A percentile compares a stretch with the other conserved stretches of the same genome.
phyloP scores from a whole-genome alignment of 2,329 filamentous ascomycete species.

The Knufia fluminis region DNA sequence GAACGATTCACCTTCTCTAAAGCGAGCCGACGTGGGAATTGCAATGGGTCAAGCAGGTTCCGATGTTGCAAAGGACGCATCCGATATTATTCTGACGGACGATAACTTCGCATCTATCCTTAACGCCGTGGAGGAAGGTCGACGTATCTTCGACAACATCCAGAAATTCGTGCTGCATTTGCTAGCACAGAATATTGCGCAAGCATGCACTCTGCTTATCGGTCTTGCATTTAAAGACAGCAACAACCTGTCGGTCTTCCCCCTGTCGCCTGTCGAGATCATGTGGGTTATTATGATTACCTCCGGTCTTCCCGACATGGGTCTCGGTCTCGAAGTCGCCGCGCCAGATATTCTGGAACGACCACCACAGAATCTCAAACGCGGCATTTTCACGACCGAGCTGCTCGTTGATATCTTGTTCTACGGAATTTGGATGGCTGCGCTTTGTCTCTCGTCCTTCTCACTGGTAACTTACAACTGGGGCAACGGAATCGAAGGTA shows the following conservation, averaged over 20 bases:
- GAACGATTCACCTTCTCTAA: slow-evolving; percentile 71
- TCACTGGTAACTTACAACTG: slow-evolving; percentile 32
- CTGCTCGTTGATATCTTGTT: slow-evolving; percentile 35
- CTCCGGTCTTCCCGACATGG: slow-evolving; percentile 76
- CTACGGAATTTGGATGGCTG: slow-evolving; percentile 38
- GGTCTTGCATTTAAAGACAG: slow-evolving; percentile 72
- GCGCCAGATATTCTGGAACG: slow-evolving; percentile 68
- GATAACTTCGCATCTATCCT: slow-evolving; percentile 76
- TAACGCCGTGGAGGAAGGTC: slow-evolving; percentile 68
- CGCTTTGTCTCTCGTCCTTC: slow-evolving; percentile 34
- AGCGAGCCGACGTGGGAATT: slow-evolving; percentile 70
- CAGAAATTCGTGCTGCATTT: slow-evolving; percentile 72
- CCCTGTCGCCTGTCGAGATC: slow-evolving; percentile 74
- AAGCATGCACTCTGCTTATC: slow-evolving; percentile 70
- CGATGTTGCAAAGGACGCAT: slow-evolving; percentile 78
- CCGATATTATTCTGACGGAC: slow-evolving; percentile 73
- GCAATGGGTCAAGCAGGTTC: slow-evolving; percentile 75
- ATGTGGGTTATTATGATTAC: slow-evolving; percentile 91
- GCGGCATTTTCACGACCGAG: slow-evolving; percentile 34
- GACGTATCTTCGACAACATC: slow-evolving; percentile 72
- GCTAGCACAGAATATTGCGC: slow-evolving; percentile 70
- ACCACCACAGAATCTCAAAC: slow-evolving; percentile 56
- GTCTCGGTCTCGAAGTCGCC: slow-evolving; percentile 69
- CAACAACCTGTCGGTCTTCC: slow-evolving; percentile 66
- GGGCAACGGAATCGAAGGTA: slow-evolving; percentile 41